Evolutionary conservation across 257 asterid species (phyloP), one percentile per base, ranked within the genome.

Genomic region (Rehmannia glutinosa): DNA sequence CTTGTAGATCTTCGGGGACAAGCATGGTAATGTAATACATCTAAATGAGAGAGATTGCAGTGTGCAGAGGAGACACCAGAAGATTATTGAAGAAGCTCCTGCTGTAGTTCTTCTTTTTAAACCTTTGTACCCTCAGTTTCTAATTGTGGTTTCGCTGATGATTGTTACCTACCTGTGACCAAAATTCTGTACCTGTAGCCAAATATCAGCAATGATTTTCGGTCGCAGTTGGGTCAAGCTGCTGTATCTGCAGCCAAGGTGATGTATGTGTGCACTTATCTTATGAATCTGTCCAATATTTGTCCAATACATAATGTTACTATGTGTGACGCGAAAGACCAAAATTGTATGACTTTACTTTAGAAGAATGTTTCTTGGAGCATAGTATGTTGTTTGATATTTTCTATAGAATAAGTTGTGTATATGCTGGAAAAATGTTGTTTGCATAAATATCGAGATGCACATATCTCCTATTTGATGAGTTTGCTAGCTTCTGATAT

Each of bases 171-270:
- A 36, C 38, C 64, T 30, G 66, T 73, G 78, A 60, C 66, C 47
- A 66, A 32, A 65, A 73, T 74, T 52, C 47, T 68, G 50, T 54
- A 55, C 54, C 56, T 80, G 87, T 89, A 94, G 99, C 99, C 99
- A 77, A 90, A 88, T 6, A 80, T 88, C 73, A 78, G 70, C 71
- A 69, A 36, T 59, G 90, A 85, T 64, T 85, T 90, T 64, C 95
- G 97, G 17, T 76, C 75, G 42, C 96, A 88, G 68, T 77, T 94
- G 84, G 99, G 99, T 68, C 92, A 82, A 76, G 95, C 99, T 12
- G 99, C 99, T 78, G 96, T 94, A 36, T 88, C 97, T 80, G 99
- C 99, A 50, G 99, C 99, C 41, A 88, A 91, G 99, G 97, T 91
- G 71, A 81, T 74, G 68, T 43, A n/a, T 67, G 52, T 17, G 16